Base-by-base conservation (phyloP, 192 early-diverging fungal genomes). In the Lunasporangiospora selenospora region DNA sequence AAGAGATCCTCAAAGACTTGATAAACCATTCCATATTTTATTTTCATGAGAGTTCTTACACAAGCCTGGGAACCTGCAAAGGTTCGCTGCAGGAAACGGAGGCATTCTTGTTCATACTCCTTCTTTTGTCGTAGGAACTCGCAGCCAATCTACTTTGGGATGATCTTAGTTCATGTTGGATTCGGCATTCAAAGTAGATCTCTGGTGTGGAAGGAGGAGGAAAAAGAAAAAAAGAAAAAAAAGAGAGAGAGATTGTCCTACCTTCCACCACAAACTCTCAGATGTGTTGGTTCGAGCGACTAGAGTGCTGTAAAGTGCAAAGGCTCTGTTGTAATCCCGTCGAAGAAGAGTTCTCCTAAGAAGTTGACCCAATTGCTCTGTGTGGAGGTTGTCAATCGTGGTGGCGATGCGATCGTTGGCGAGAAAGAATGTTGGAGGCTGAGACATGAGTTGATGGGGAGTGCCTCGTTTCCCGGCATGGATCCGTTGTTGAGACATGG, bases 191-290 rank as follows among this genome's bases (percentile, higher is more conserved):
- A n/a, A n/a, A n/a, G n/a, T n/a, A n/a, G n/a, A n/a, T n/a, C n/a
- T n/a, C n/a, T n/a, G n/a, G n/a, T n/a, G n/a, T n/a, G n/a, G n/a
- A n/a, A n/a, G n/a, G n/a, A n/a, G n/a, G n/a, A n/a, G n/a, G n/a
- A n/a, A n/a, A n/a, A n/a, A n/a, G n/a, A n/a, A n/a, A n/a, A n/a
- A n/a, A n/a, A n/a, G n/a, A n/a, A n/a, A n/a, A n/a, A n/a, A n/a
- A n/a, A n/a, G n/a, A n/a, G n/a, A n/a, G n/a, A n/a, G n/a, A n/a
- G n/a, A n/a, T n/a, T n/a, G n/a, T n/a, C 24, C 11, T 57, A 62
- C 69, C 69, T 73, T 73, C 69, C 69, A 73, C 39, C 54, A 43
- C 5, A 63, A 19, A 18, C 63, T 52, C 24, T 73, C 69, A 18
- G 30, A 9, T 4, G 44, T 23, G 19, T 39, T 19, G 0, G 11